phyloP scores from a whole-genome alignment of 2,329 filamentous ascomycete species.

The Diaporthe capsici region DNA sequence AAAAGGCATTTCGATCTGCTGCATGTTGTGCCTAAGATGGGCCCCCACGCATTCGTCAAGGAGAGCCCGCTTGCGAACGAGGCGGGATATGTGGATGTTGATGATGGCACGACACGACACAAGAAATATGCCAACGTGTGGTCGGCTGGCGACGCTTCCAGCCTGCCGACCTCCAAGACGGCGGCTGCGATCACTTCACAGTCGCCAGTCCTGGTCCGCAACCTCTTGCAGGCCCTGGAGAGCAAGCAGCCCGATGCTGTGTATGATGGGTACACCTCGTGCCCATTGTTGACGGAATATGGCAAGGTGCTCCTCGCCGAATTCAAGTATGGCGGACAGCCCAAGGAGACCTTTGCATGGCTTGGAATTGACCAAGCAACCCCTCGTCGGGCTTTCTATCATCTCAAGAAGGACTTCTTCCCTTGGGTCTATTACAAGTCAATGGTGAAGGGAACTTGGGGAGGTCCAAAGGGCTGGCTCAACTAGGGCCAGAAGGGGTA shows the following conservation, averaged over 20 bases:
- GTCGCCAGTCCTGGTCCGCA: constrained; percentile 58
- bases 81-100: constrained; percentile 45
- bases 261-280: constrained; percentile 62
- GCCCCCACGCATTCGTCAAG: constrained; percentile 36
- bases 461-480: constrained; percentile 46
- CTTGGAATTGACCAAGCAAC: constrained; percentile 54
- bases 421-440: constrained; percentile 50
- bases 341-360: constrained; percentile 59
- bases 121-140: constrained; percentile 55
- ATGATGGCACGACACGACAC: constrained; percentile 45
- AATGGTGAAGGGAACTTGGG: constrained; percentile 52
- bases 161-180: constrained; percentile 59
- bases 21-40: constrained; percentile 52
- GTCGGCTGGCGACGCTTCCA: constrained; percentile 56
- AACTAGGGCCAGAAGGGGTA: neutral
- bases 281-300: constrained; percentile 60
- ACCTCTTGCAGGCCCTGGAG: constrained; percentile 54
- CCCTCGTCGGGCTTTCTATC: constrained; percentile 56
- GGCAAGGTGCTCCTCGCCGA: constrained; percentile 61
- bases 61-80: constrained; percentile 36
- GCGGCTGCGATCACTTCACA: constrained; percentile 61
- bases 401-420: constrained; percentile 62
- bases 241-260: constrained; percentile 50
- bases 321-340: constrained; percentile 62
- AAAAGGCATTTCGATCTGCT: constrained; percentile 53